Evolutionary conservation across 2,329 filamentous ascomycete species (phyloP).

Genomic region (Fusarium oxysporum): DNA sequence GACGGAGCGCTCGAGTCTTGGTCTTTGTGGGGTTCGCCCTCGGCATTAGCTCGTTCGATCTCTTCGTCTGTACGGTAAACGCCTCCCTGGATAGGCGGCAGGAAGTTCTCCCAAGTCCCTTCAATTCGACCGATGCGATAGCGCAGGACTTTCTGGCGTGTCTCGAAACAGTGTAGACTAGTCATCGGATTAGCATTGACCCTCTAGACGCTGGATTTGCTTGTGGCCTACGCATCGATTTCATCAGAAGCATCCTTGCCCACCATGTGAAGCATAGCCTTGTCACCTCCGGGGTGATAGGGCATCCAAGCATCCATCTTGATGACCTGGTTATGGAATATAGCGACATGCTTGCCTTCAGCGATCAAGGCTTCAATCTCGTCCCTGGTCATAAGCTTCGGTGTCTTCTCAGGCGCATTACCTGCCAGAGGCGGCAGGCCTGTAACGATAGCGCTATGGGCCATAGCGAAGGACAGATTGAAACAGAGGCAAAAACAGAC

Average conservation of each 20-base stretch:
- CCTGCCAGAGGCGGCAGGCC: slow-evolving; percentile 33
- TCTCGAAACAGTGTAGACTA: slow-evolving; percentile 85
- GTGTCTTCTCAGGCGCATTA: slow-evolving; percentile 41
- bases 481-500: neutral
- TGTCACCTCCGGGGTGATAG: slow-evolving; percentile 92
- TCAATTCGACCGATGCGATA: slow-evolving; percentile 88
- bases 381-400: slow-evolving; percentile 54
- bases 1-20: slow-evolving; percentile 59
- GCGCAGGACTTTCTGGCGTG: slow-evolving; percentile 78
- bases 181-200: slow-evolving; percentile 13
- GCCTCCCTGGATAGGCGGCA: slow-evolving; percentile 92
- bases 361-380: slow-evolving; percentile 80
- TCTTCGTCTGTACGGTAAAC: slow-evolving; percentile 68
- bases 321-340: slow-evolving; percentile 83
- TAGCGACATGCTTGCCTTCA: slow-evolving; percentile 81
- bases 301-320: slow-evolving; percentile 90
- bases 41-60: slow-evolving; percentile 46
- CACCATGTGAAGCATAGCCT: slow-evolving; percentile 92
- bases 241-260: slow-evolving; percentile 95
- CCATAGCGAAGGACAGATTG: slow-evolving; percentile 8
- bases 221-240: slow-evolving; percentile 78
- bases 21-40: slow-evolving; percentile 33
- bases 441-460: slow-evolving; percentile 33
- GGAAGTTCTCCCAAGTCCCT: slow-evolving; percentile 86
- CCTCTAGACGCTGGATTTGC: neutral